Base-by-base conservation (phyloP, 345 rosid species). In the Cardiospermum halicacabum region DNA sequence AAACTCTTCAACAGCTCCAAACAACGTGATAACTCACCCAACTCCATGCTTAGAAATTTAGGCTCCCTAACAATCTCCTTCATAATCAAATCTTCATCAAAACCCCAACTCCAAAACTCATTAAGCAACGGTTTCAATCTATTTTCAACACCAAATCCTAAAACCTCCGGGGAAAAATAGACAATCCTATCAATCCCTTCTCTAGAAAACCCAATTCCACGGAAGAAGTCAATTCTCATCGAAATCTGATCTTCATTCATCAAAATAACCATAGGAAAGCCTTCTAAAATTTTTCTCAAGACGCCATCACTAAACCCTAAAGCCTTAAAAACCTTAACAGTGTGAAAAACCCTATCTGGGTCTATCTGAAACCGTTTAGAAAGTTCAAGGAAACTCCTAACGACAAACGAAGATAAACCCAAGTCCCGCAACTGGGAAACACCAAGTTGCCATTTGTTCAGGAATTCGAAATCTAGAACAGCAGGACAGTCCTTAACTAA, bases 21-120 rank as follows among this genome's bases (percentile, higher is more conserved):
- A 73, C 92, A 89, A 59, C 87, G 76, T 0, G 90, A 73, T 45
- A 87, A 79, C 67, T 92, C 96, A 10, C 98, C 98, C 26, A 82
- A 62, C 82, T 89, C 98, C 81, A 92, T 77, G 16, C 89, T 66
- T 0, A 92, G 75, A 60, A 87, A 69, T 43, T 77, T 78, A 1
- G 95, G 95, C 49, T 89, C 89, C 49, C 77, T 77, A 36, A 40
- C 60, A 34, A 89, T 80, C 85, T 85, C 98, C 63, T 80, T 74
- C 70, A 65, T 73, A 4, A 87, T 56, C 66, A 80, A 58, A 2
- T 72, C 72, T 9, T 70, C 75, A 45, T 72, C 72, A 74, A 89
- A 87, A 18, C 96, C 94, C 69, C 86, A 73, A 59, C 72, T 66
- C 67, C 30, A 47, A 63, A 89, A 84, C 68, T 92, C 96, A 64